Conservation (phyloP, 208 protist species). For the Crithidia mellificae region DNA sequence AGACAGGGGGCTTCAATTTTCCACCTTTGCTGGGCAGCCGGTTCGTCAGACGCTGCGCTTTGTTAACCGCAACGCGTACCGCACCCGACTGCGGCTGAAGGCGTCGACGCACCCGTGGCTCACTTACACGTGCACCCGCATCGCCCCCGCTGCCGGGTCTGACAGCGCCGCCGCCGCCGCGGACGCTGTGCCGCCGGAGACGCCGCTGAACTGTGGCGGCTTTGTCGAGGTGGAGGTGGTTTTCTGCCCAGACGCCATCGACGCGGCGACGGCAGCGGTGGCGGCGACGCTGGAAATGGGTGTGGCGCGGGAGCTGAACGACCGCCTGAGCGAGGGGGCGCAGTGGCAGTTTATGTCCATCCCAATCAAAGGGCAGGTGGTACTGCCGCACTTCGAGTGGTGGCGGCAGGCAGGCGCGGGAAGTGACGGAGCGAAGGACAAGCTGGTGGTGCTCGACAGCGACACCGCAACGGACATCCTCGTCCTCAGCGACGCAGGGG, state of each 20-base stretch:
- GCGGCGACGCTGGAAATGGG: conserved; percentile 60
- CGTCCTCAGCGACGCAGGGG: conserved; percentile 4
- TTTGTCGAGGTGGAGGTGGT: conserved; percentile 79
- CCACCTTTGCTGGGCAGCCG: conserved; percentile 36
- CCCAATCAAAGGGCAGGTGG: conserved; percentile 57
- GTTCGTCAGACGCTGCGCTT: conserved; percentile 56
- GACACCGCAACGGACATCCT: conserved; percentile 6
- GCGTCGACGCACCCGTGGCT: conserved; percentile 76
- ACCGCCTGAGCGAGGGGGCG: conserved; percentile 58
- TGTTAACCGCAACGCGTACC: conserved; percentile 63
- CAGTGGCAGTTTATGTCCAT: conserved; percentile 81
- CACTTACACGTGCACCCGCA: conserved; percentile 45
- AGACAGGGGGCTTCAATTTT: conserved; percentile 39
- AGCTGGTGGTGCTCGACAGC: background rate
- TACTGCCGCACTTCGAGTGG: conserved; percentile 60
- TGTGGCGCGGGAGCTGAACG: conserved; percentile 75
- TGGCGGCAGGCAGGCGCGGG: conserved; percentile 19
- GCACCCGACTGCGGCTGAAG: conserved; percentile 61
- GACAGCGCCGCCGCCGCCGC: conserved; percentile 2
- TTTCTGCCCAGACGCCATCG: conserved; percentile 54
- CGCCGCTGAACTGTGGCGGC: conserved; percentile 69
- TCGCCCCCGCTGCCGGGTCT: conserved; percentile 45
- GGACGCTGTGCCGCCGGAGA: conserved; percentile 19
- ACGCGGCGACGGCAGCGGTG: conserved; percentile 49
- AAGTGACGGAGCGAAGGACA: background rate